Percentiles rank a stretch among this genome's conserved stretches.
These are phyloP conservation scores for Coemansia sp. DNA, from an alignment of 192 early-diverging fungal species.

Conservation along the genomic window DNA sequence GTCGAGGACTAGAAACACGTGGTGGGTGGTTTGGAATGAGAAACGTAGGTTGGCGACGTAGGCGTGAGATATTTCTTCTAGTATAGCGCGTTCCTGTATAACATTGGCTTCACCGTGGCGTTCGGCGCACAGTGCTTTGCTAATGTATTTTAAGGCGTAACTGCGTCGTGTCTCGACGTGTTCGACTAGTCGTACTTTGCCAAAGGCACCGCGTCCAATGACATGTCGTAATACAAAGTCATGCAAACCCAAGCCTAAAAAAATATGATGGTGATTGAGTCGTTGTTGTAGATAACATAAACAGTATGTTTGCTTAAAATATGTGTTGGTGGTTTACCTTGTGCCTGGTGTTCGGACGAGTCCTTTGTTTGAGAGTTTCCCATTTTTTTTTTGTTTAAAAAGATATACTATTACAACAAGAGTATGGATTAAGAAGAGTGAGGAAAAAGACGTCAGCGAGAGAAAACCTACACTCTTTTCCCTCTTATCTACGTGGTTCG, in stretches of 20 bases:
- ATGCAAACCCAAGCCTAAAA: conserved; percentile 51
- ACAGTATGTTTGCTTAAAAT: no score
- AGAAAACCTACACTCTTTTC: not conserved
- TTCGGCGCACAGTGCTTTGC: conserved; percentile 81
- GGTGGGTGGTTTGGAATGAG: conserved; percentile 92
- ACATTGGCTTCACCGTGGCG: conserved; percentile 77
- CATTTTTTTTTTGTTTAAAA: not conserved
- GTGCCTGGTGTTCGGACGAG: not conserved
- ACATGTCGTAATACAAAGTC: conserved; percentile 84
- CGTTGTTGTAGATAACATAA: not conserved
- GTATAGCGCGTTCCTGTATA: conserved; percentile 76
- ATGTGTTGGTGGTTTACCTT: not conserved
- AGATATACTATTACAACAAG: not conserved
- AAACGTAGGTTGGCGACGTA: conserved; percentile 83
- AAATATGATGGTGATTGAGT: no score
- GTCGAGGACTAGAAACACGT: conserved; percentile 87
- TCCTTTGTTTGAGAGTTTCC: conserved; percentile 3
- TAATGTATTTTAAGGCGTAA: conserved; percentile 92
- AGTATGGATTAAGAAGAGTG: not conserved
- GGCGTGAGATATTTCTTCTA: conserved; percentile 80
- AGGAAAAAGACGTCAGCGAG: not conserved
- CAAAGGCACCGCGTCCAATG: conserved; percentile 87
- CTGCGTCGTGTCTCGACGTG: conserved; percentile 72
- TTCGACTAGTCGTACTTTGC: conserved; percentile 86
- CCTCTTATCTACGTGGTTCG: not conserved